A percentile compares a stretch with the other conserved stretches of the same genome.
These are phyloP conservation scores for Medicago truncatula DNA, from an alignment of 306 rosid species.

Conservation along the genomic window DNA sequence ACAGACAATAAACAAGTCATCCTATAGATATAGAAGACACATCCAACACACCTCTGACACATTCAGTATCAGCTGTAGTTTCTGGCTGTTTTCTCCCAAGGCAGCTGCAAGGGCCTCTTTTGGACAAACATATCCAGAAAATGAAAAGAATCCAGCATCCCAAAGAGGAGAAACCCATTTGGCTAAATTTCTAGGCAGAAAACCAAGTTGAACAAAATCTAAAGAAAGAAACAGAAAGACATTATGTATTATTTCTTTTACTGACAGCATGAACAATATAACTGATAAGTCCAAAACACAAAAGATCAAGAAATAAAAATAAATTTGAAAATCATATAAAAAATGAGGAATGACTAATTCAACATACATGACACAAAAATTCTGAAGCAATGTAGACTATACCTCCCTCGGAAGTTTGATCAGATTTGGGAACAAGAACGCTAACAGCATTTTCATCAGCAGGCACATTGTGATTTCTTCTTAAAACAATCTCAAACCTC, in stretches of 20 bases:
- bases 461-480: conserved; percentile 65
- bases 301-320: conserved; percentile 14
- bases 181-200: conserved; percentile 73
- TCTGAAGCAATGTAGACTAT: conserved; percentile 42
- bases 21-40: conserved; percentile 33
- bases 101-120: conserved; percentile 75
- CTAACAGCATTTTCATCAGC: conserved; percentile 81
- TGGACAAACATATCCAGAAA: conserved; percentile 71
- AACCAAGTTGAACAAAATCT: conserved; percentile 78
- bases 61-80: conserved; percentile 53
- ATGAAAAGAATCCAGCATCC: conserved; percentile 77
- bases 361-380: conserved; percentile 22
- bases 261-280: conserved; percentile 28
- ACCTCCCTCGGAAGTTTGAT: conserved; percentile 62
- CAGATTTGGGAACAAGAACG: conserved; percentile 64
- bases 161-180: conserved; percentile 87
- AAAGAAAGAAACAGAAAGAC: conserved; percentile 34
- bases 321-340: conserved; percentile 33
- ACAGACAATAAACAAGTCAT: conserved; percentile 32
- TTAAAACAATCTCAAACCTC: conserved; percentile 55
- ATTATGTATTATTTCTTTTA: conserved; percentile 31
- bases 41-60: conserved; percentile 64
- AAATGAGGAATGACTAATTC: conserved; percentile 16
- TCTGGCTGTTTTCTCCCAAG: conserved; percentile 63
- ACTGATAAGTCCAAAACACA: conserved; percentile 32